A percentile compares a stretch with the other conserved stretches of the same genome.
phyloP scores from a whole-genome alignment of 2,329 filamentous ascomycete species.

The Cryphonectria parasitica region DNA sequence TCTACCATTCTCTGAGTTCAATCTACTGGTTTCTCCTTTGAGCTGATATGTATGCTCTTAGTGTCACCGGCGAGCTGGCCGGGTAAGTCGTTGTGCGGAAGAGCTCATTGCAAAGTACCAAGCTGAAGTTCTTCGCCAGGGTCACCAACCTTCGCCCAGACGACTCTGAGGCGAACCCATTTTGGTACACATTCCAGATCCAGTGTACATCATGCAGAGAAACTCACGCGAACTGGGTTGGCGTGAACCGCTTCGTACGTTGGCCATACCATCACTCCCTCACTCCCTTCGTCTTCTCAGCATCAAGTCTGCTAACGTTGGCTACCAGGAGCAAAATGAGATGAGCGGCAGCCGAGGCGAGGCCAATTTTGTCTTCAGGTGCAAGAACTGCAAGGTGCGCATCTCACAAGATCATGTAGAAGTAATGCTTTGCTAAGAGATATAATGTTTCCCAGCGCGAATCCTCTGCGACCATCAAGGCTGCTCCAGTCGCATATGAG shows the following conservation, averaged over 20 bases:
- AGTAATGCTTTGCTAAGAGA: constrained; percentile 6
- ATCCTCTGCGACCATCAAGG: constrained; percentile 82
- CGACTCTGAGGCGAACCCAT: constrained; percentile 80
- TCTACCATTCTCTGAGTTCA: background rate
- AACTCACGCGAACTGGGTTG: constrained; percentile 82
- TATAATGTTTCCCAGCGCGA: constrained; percentile 61
- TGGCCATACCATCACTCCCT: constrained; percentile 12
- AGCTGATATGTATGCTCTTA: constrained; percentile 65
- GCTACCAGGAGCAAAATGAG: constrained; percentile 77
- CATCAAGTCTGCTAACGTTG: constrained; percentile 6
- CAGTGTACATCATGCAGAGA: constrained; percentile 98
- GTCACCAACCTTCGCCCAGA: constrained; percentile 87
- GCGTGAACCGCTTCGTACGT: constrained; percentile 85
- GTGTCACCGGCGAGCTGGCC: constrained; percentile 68
- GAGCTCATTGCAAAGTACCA: background rate
- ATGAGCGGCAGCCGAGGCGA: constrained; percentile 92
- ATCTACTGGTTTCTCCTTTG: background rate
- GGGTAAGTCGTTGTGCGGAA: constrained; percentile 55
- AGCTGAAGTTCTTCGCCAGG: constrained; percentile 49
- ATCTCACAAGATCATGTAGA: background rate
- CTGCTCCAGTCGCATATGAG: constrained; percentile 72
- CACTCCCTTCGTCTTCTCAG: background rate
- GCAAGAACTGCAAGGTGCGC: constrained; percentile 92
- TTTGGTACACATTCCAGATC: constrained; percentile 97
- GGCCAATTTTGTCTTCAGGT: constrained; percentile 99